Base-by-base conservation (phyloP, 257 asterid genomes). In the Lantana camara region DNA sequence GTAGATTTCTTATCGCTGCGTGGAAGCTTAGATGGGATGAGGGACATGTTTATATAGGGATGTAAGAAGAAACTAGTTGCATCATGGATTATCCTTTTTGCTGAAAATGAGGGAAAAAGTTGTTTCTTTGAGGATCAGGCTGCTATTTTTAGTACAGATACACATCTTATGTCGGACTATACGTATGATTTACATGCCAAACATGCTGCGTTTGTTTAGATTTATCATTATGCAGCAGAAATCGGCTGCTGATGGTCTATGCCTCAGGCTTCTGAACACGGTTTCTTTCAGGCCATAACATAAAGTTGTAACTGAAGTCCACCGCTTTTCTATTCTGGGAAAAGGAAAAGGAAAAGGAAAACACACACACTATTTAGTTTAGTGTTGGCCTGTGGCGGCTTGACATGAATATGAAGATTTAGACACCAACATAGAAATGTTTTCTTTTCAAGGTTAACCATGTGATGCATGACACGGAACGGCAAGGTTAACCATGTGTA, bases 121-220 rank as follows among this genome's bases (percentile, higher is more conserved):
- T 57, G 51, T 57, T 73, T 15, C 22, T 54, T 55, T 53, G 40
- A 34, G 54, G 71, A 32, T 63, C 20, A 13, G 59, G 7, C 19
- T 74, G 57, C 88, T 71, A 83, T 71, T 67, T 79, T 82, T 68
- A 47, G 84, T 75, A 56, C 56, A 15, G 21, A 35, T 41, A 21
- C 59, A 51, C 5, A 11, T 40, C 40, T 35, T 35, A 35, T 35
- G 40, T 14, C 27, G 50, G 68, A 62, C 52, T 61, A 67, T 65
- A 27, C 41, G 41, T 5, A 23, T 14, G 15, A 54, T 0, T 35
- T 1, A 41, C 50, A 44, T 54, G 60, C 11, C 9, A 14, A 27
- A 27, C 73, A 65, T 68, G 72, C 67, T 75, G 40, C 49, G 56
- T 71, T 54, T 15, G 64, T 65, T 59, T 45, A 0, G 55, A 62